Percentiles rank a stretch among this genome's conserved stretches.
phyloP scores from a whole-genome alignment of 106 monocot species.

The Platanthera zijinensis region DNA sequence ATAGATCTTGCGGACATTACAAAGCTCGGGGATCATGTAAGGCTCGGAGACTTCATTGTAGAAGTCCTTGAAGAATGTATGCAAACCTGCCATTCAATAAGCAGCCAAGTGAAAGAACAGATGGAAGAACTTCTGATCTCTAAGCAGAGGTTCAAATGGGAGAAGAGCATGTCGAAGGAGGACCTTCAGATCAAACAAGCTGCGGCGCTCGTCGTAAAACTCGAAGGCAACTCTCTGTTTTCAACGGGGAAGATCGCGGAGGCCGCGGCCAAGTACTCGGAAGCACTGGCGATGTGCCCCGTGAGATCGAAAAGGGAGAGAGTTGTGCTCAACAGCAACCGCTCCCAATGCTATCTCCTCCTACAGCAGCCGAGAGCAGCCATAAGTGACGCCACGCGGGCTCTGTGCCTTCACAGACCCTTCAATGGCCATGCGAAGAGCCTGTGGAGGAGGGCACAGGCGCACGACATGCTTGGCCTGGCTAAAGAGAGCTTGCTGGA shows the following conservation, averaged over 20 bases:
- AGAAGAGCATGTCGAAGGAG: conserved; percentile 82
- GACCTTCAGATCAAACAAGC: conserved; percentile 86
- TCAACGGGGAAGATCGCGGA: conserved; percentile 74
- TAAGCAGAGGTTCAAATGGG: conserved; percentile 49
- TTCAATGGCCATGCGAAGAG: conserved; percentile 79
- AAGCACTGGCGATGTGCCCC: conserved; percentile 88
- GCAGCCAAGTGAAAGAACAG: conserved; percentile 33
- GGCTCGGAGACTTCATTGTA: conserved; percentile 60
- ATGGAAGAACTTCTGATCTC: conserved; percentile 54
- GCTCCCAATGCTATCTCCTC: conserved; percentile 92
- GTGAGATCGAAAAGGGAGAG: conserved; percentile 82
- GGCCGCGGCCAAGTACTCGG: conserved; percentile 77
- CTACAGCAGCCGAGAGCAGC: conserved; percentile 80
- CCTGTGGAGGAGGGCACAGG: conserved; percentile 90
- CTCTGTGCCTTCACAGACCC: conserved; percentile 80
- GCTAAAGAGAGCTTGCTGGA: conserved; percentile 88
- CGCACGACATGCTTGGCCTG: conserved; percentile 83
- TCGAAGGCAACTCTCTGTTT: conserved; percentile 87
- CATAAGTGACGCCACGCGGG: conserved; percentile 86
- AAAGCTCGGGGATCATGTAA: conserved; percentile 54
- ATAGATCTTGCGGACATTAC: conserved; percentile 63
- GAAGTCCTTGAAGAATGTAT: conserved; percentile 46
- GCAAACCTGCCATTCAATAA: conserved; percentile 18
- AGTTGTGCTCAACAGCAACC: conserved; percentile 82
- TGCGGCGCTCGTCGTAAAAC: conserved; percentile 70